Evolutionary conservation across 352 stramenopile species (phyloP), one percentile per base, ranked within the genome.

Genomic region (Globisporangium canariense): DNA sequence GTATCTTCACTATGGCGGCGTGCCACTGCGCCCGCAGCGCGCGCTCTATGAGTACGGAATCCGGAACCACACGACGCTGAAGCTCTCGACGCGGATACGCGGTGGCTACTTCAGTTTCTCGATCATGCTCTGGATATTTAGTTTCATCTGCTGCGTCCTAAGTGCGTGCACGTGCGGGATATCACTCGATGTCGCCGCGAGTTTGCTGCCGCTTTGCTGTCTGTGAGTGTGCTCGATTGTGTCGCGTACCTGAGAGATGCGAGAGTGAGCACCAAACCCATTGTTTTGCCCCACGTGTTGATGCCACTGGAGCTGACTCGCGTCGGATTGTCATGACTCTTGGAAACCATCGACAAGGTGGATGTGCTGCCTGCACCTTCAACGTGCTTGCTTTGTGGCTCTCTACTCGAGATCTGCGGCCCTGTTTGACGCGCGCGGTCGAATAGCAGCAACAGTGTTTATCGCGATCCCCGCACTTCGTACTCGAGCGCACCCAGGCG

Each of bases 111-210:
- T 90, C 58, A 69, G 73, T 46, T 74, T 90, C 51, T 92, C 83
- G 20, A 88, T 92, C 65, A 57, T 80, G 53, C 65, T 92, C 52
- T 92, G 83, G 81, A 83, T 87, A 58, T 64, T 89, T 25, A 92
- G 89, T 65, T 90, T 90, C 63, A 73, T 86, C 60, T 87, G 75
- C 67, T 88, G 78, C 59, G 54, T 89, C 38, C 58, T 90, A 60
- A 89, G 83, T 58, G 65, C 90, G 25, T 92, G 80, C 72, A 92
- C 83, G 32, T 92, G 83, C 55, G 83, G 83, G 0, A 56, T 92
- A 25, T 89, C 83, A 28, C 68, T 91, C 18, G 77, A 76, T 0
- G 67, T 91, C 43, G 79, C 80, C 28, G 64, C 88, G 43, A 74
- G 67, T 64, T 61, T 91, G 30, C 59, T 91, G 32, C 83, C 83